A percentile compares a stretch with the other conserved stretches of the same genome.
phyloP scores from a whole-genome alignment of 2,329 filamentous ascomycete genomes.

The Shiraia bambusicola region DNA sequence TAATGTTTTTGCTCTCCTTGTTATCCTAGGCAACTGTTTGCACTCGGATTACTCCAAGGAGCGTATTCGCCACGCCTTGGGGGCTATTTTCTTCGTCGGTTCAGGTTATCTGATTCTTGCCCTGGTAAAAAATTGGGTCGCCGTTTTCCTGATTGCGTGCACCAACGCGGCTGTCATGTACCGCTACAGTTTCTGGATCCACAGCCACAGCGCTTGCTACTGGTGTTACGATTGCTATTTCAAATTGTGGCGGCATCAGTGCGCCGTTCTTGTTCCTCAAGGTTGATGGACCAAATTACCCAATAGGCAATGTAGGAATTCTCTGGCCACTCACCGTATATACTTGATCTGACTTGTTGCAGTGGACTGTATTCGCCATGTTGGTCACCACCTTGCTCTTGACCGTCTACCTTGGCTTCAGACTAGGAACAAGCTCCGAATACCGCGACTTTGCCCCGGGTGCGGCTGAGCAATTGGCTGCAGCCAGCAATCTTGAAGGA shows the following conservation, averaged over 20 bases:
- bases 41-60: conserved; percentile 25
- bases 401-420: conserved; percentile 23
- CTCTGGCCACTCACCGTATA: neutral
- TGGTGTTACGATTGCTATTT: conserved; percentile 24
- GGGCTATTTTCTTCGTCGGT: conserved; percentile 16
- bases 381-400: conserved; percentile 16
- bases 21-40: conserved; percentile 38
- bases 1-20: conserved; percentile 61
- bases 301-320: conserved; percentile 20
- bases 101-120: conserved; percentile 23
- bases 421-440: conserved; percentile 22
- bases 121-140: conserved; percentile 22
- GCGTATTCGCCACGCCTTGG: conserved; percentile 22
- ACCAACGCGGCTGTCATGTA: conserved; percentile 24
- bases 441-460: conserved; percentile 25
- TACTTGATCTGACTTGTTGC: neutral
- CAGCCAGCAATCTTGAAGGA: conserved; percentile 12
- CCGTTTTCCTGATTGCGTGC: conserved; percentile 24
- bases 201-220: conserved; percentile 25
- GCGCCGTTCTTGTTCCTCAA: conserved; percentile 22
- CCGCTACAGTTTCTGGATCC: conserved; percentile 22
- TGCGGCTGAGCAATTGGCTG: conserved; percentile 20
- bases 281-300: conserved; percentile 19
- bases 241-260: conserved; percentile 24
- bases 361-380: conserved; percentile 27